These are phyloP conservation scores for Gamsiella multidivaricata DNA, from an alignment of 192 early-diverging fungal genomes.

Conservation along the genomic window DNA sequence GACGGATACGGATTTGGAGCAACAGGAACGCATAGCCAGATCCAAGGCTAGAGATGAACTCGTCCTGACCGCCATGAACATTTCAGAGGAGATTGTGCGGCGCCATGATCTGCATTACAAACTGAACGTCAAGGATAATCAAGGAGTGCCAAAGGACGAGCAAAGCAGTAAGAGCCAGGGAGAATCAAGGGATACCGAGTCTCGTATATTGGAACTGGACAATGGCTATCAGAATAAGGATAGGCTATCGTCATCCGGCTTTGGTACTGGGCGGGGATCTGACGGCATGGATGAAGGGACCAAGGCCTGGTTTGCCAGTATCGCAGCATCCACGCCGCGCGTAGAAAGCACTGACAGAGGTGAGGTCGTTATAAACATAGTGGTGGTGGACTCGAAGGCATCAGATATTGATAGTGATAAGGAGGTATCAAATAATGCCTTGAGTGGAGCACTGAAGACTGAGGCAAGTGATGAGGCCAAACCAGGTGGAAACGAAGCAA, in stretches of 20 bases:
- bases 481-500: too few relatives aligned
- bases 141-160: neutral
- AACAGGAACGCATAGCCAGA: neutral
- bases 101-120: slow-evolving; percentile 8
- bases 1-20: neutral
- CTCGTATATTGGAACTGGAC: neutral
- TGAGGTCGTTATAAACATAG: too few relatives aligned
- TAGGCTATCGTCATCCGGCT: neutral
- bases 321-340: neutral
- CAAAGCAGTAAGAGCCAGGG: neutral
- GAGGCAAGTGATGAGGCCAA: too few relatives aligned
- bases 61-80: slow-evolving; percentile 41
- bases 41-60: slow-evolving; percentile 35
- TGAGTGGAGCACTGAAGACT: too few relatives aligned
- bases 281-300: slow-evolving; percentile 19
- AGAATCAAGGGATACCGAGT: neutral
- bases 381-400: too few relatives aligned
- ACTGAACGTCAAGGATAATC: neutral
- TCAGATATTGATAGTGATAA: too few relatives aligned
- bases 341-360: too few relatives aligned
- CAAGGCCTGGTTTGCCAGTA: slow-evolving; percentile 16
- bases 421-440: too few relatives aligned
- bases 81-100: slow-evolving; percentile 32
- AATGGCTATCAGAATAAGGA: neutral
- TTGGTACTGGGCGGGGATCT: neutral